Conservation (phyloP, 441 rosid genomes). For the Melastoma candidum region DNA sequence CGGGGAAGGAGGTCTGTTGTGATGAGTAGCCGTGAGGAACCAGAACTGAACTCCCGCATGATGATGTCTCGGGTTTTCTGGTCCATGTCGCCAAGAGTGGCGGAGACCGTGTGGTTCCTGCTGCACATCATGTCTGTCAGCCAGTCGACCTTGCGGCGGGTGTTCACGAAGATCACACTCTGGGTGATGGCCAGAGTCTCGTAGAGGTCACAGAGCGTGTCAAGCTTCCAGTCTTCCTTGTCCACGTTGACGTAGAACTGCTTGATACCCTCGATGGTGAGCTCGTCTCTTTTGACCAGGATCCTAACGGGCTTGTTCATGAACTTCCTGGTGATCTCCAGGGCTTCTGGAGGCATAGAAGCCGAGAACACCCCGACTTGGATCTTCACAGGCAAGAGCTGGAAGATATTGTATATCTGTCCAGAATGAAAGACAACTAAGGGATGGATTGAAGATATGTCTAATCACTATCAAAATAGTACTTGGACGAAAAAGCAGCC, state of each 20-base stretch:
- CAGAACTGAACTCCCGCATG: slow-evolving; percentile 8
- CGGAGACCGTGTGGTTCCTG: slow-evolving; percentile 5
- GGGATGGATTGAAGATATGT: no score
- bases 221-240: no score
- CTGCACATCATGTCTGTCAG: slow-evolving; percentile 7
- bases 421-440: no score
- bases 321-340: slow-evolving; percentile 7
- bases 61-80: slow-evolving; percentile 8
- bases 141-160: slow-evolving; percentile 11
- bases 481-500: no score
- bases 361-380: slow-evolving; percentile 10
- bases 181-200: slow-evolving; percentile 7
- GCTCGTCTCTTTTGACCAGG: slow-evolving; percentile 7
- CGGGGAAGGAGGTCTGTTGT: slow-evolving; percentile 4
- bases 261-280: slow-evolving; percentile 4
- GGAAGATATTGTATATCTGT: no score
- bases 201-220: no score
- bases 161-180: slow-evolving; percentile 8
- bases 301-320: slow-evolving; percentile 10
- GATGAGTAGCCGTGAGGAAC: slow-evolving; percentile 2
- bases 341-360: slow-evolving; percentile 8
- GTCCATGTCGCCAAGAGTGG: slow-evolving; percentile 6
- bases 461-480: no score
- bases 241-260: no score
- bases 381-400: not conserved